Conservation (phyloP, 352 stramenopile genomes). For the Globisporangium apiculatum region DNA sequence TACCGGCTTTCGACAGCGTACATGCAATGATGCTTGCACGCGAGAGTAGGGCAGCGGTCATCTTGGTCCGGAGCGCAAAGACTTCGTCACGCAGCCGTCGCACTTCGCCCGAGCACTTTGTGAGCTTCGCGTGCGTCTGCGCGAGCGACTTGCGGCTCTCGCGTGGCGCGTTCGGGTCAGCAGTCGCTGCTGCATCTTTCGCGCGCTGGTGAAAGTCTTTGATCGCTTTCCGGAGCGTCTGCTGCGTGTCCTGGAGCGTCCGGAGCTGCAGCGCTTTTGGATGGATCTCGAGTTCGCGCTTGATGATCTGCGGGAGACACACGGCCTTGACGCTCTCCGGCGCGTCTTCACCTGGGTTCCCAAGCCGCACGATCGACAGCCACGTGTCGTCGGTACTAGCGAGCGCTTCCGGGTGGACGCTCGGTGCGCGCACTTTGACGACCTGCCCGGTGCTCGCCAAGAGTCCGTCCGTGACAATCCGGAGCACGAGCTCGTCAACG, state of each 20-base stretch:
- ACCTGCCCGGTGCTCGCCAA: conserved; percentile 47
- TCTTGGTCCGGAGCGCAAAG: conserved; percentile 60
- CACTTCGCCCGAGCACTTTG: conserved; percentile 70
- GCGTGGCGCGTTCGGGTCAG: conserved; percentile 11
- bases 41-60: conserved; percentile 65
- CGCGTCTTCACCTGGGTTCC: conserved; percentile 70
- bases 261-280: conserved; percentile 70
- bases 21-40: conserved; percentile 84
- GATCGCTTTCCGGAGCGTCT: conserved; percentile 55
- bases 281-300: conserved; percentile 72
- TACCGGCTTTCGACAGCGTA: conserved; percentile 80
- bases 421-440: conserved; percentile 56
- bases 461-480: conserved; percentile 80
- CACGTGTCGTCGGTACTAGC: conserved; percentile 19
- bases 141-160: conserved; percentile 53
- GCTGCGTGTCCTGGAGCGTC: conserved; percentile 53
- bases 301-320: conserved; percentile 77
- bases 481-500: conserved; percentile 86
- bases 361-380: conserved; percentile 76
- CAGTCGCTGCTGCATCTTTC: conserved; percentile 20
- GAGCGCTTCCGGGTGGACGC: conserved; percentile 47
- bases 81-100: conserved; percentile 77
- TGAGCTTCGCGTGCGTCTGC: conserved; percentile 67
- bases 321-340: conserved; percentile 65
- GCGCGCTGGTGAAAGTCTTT: conserved; percentile 67